Evolutionary conservation across 2,329 filamentous ascomycete species (phyloP).

Genomic region (Fusarium sp.): DNA sequence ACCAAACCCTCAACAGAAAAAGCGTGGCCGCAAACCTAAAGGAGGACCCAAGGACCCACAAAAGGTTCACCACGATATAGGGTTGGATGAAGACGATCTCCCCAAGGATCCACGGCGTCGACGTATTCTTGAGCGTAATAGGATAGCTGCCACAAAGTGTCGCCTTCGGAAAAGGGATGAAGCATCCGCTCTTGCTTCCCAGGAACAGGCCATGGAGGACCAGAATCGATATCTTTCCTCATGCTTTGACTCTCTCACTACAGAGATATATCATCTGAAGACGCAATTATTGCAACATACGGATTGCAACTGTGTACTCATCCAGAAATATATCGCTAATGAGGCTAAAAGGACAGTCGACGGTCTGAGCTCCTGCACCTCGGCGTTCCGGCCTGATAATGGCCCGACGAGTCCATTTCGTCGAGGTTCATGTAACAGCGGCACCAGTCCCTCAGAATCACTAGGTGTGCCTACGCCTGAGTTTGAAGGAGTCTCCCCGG

Average conservation of each 20-base stretch:
- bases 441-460: conserved; percentile 45
- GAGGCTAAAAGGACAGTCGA: conserved; percentile 50
- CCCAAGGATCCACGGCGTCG: conserved; percentile 44
- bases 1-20: conserved; percentile 36
- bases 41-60: conserved; percentile 23
- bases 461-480: conserved; percentile 42
- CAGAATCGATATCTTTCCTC: conserved; percentile 49
- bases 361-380: conserved; percentile 34
- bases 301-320: conserved; percentile 50
- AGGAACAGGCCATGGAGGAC: conserved; percentile 50
- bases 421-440: conserved; percentile 43
- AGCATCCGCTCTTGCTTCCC: conserved; percentile 47
- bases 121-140: conserved; percentile 50
- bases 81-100: conserved; percentile 40
- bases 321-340: conserved; percentile 50
- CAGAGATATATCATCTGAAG: conserved; percentile 50
- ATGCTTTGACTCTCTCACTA: conserved; percentile 44
- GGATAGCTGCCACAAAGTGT: conserved; percentile 51
- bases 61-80: conserved; percentile 25
- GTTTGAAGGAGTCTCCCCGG: conserved; percentile 36
- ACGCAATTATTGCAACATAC: conserved; percentile 49
- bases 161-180: conserved; percentile 51
- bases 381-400: conserved; percentile 29
- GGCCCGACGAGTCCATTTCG: conserved; percentile 34
- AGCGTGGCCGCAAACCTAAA: conserved; percentile 47